phyloP scores from a whole-genome alignment of 768 basidiomycete species.

The Amanita rubescens region DNA sequence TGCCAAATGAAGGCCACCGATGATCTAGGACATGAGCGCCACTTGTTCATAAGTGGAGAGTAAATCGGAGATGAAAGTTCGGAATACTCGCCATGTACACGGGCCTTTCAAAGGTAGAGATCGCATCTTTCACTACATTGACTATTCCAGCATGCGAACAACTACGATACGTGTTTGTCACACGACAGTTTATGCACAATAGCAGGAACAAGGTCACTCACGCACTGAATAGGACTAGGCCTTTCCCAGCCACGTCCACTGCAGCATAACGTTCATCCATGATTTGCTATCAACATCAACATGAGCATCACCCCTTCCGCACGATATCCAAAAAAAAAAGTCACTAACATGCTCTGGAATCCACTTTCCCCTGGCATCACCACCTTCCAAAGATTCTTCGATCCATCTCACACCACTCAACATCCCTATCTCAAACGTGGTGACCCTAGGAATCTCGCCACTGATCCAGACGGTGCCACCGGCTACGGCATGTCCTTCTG shows the following conservation, averaged over 20 bases:
- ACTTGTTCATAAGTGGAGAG: not conserved
- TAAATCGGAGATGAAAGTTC: not conserved
- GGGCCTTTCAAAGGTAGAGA: slow-evolving; percentile 53
- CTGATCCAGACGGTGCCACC: slow-evolving; percentile 65
- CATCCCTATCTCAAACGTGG: slow-evolving; percentile 61
- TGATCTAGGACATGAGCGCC: slow-evolving; percentile 35
- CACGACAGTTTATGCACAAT: not conserved
- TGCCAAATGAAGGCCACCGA: slow-evolving; percentile 82
- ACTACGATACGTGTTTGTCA: slow-evolving; percentile 14
- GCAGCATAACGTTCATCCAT: slow-evolving; percentile 80
- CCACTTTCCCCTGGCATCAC: slow-evolving; percentile 31
- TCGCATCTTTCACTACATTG: slow-evolving; percentile 71
- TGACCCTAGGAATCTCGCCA: slow-evolving; percentile 71
- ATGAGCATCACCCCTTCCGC: not conserved
- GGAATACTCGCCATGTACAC: slow-evolving; percentile 61
- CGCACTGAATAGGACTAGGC: slow-evolving; percentile 80
- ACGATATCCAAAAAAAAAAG: not conserved
- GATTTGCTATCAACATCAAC: slow-evolving; percentile 42
- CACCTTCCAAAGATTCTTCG: slow-evolving; percentile 22
- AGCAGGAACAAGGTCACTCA: slow-evolving; percentile 29
- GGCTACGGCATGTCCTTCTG: slow-evolving; percentile 59
- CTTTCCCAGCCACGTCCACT: slow-evolving; percentile 75
- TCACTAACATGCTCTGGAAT: slow-evolving; percentile 44
- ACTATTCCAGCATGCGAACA: slow-evolving; percentile 76
- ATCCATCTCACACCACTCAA: slow-evolving; percentile 62